Base-by-base conservation (phyloP, 768 basidiomycete genomes). In the Thelephora ganbajun region DNA sequence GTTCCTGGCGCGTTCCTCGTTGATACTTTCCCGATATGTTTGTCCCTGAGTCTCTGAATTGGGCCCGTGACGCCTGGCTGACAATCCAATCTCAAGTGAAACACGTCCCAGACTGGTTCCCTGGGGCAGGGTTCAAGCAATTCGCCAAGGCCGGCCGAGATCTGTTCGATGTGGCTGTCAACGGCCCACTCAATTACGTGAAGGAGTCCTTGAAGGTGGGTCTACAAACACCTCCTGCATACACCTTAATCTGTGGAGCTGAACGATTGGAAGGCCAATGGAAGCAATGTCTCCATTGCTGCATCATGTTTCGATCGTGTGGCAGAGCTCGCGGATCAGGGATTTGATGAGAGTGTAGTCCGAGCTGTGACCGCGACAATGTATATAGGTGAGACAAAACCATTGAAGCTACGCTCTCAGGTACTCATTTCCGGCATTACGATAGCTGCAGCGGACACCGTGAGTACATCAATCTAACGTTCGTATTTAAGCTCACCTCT, bases 91-190 rank as follows among this genome's bases (percentile, higher is more conserved):
- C 1, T n/a, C 4, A 35, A 58, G 57, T 57, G 46, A 56, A 58
- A 42, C 49, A 58, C 42, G 18, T 58, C 20, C 57, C 55, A 1
- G 46, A 48, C 26, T 56, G 57, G 57, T 39, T 56, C 41, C 57
- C 57, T 41, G 57, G 57, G 5, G 55, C 56, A 12, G 47, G 34
- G 11, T 58, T 56, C 43, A 44, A 52, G 26, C 43, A 35, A n/a
- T 42, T 47, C 13, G 57, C 57, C 13, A 43, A 44, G 6, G 33
- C 37, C 18, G 53, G 50, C 50, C 44, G 48, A 11, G 16, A 46
- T 22, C 46, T 33, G 3, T 41, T 53, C 6, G 44, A 35, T 22
- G 42, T 45, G 16, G 46, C 52, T 52, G 39, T 35, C 6, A 39
- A 51, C 30, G 41, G 33, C 14, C 56, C 56, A 5, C 56, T 50